Conservation (phyloP, 352 stramenopile species). For the Phytophthora cactorum region DNA sequence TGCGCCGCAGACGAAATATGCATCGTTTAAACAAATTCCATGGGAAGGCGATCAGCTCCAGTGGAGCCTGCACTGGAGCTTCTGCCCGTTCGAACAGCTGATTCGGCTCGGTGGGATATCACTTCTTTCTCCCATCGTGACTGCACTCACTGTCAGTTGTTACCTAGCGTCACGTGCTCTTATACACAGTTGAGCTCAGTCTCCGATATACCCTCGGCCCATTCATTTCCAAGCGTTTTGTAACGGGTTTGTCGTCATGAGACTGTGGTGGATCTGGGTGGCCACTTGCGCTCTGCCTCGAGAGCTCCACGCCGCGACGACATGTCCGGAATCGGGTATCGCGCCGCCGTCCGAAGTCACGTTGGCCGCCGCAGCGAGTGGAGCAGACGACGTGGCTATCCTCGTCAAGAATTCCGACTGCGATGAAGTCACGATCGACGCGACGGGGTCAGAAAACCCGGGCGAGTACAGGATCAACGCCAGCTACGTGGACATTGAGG, state of each 20-base stretch:
- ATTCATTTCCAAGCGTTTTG: not conserved
- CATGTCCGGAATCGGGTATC: conserved; percentile 32
- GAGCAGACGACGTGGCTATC: conserved; percentile 30
- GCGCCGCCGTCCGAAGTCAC: conserved; percentile 26
- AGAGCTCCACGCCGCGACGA: conserved; percentile 18
- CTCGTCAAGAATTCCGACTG: conserved; percentile 34
- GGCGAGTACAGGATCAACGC: conserved; percentile 37
- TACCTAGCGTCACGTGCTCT: conserved; percentile 8
- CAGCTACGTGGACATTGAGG: conserved; percentile 36
- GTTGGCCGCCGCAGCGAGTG: conserved; percentile 25
- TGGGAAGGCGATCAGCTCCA: too few relatives aligned
- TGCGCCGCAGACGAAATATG: too few relatives aligned
- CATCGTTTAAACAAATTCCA: too few relatives aligned
- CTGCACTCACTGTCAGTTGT: conserved; percentile 24
- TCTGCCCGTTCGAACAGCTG: conserved; percentile 9
- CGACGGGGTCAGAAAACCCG: conserved; percentile 25
- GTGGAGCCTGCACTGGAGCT: not conserved
- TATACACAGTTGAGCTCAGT: conserved; percentile 8
- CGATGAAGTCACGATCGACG: conserved; percentile 33
- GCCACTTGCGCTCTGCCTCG: conserved; percentile 5
- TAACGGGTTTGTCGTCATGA: conserved; percentile 19
- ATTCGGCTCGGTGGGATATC: conserved; percentile 1
- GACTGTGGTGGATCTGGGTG: conserved; percentile 8
- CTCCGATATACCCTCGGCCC: conserved; percentile 11
- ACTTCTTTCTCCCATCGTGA: conserved; percentile 32